Conservation (phyloP, 2,329 filamentous ascomycete species). For the Domatiomyces globalis region DNA sequence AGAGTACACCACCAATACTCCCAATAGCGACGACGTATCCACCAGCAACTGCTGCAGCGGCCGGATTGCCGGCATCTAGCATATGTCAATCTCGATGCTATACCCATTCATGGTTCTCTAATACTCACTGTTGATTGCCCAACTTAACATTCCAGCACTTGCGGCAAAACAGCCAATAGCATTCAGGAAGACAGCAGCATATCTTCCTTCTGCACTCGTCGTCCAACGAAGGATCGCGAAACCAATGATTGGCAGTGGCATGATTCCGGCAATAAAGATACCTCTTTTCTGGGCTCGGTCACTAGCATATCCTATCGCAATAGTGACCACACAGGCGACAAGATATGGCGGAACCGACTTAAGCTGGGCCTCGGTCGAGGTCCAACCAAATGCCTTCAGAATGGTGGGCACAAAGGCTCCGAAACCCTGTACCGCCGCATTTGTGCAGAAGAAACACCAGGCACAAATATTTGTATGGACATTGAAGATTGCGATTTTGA, state of each 20-base stretch:
- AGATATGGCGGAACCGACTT: conserved; percentile 65
- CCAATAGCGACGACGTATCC: conserved; percentile 70
- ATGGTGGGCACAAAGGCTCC: conserved; percentile 27
- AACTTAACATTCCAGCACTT: conserved; percentile 78
- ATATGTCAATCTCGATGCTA: conserved; percentile 1
- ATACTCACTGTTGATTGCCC: conserved; percentile 55
- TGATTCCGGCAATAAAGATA: conserved; percentile 54
- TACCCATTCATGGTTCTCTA: conserved; percentile 21
- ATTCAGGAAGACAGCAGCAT: conserved; percentile 68
- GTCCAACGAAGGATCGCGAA: conserved; percentile 62
- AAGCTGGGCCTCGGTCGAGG: conserved; percentile 48
- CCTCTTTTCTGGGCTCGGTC: conserved; percentile 68
- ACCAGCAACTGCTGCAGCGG: conserved; percentile 53
- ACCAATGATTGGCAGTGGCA: conserved; percentile 55
- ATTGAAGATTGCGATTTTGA: conserved; percentile 15
- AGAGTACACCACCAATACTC: conserved; percentile 64
- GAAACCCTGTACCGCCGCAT: conserved; percentile 27
- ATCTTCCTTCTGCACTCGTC: conserved; percentile 52
- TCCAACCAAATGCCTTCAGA: conserved; percentile 29
- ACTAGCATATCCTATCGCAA: conserved; percentile 57
- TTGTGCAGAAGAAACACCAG: conserved; percentile 11
- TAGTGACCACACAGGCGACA: conserved; percentile 52
- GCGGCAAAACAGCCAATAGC: conserved; percentile 67
- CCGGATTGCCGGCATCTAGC: conserved; percentile 40
- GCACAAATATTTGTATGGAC: conserved; percentile 15